phyloP scores from a whole-genome alignment of 2,329 filamentous ascomycete species.

The Fusarium sp. region DNA sequence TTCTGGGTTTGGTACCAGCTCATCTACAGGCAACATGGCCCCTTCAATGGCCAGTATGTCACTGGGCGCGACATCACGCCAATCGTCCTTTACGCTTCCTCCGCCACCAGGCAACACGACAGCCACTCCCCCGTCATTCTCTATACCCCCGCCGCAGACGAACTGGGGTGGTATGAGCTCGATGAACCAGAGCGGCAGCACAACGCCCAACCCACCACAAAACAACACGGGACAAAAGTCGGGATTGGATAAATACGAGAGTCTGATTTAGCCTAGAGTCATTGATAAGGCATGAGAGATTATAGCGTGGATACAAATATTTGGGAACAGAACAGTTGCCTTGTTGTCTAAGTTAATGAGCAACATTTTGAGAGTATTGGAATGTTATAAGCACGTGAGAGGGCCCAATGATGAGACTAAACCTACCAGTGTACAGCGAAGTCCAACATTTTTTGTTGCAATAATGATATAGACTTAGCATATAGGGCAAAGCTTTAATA shows the following conservation, averaged over 20 bases:
- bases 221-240: conserved; percentile 54
- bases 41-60: conserved; percentile 62
- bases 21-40: conserved; percentile 48
- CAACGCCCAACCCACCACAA: conserved; percentile 15
- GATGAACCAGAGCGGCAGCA: conserved; percentile 2
- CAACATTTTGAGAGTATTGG: background rate
- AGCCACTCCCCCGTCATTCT: conserved; percentile 55
- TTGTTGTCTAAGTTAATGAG: conserved; percentile 1
- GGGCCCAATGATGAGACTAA: too few species aligned
- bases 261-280: conserved; percentile 62
- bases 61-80: conserved; percentile 55
- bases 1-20: conserved; percentile 45
- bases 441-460: background rate
- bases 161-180: conserved; percentile 41
- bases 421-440: background rate
- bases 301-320: conserved; percentile 8
- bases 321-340: conserved; percentile 13
- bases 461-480: too few species aligned
- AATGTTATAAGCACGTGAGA: background rate
- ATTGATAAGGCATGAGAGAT: conserved; percentile 1
- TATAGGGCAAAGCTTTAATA: too few species aligned
- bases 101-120: conserved; percentile 59
- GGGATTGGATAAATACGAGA: conserved; percentile 75
- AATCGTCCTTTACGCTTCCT: conserved; percentile 67
- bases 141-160: conserved; percentile 57